Evolutionary conservation across 2,329 filamentous ascomycete species (phyloP), one percentile per base, ranked within the genome.

Genomic region (Penicillium italicum): DNA sequence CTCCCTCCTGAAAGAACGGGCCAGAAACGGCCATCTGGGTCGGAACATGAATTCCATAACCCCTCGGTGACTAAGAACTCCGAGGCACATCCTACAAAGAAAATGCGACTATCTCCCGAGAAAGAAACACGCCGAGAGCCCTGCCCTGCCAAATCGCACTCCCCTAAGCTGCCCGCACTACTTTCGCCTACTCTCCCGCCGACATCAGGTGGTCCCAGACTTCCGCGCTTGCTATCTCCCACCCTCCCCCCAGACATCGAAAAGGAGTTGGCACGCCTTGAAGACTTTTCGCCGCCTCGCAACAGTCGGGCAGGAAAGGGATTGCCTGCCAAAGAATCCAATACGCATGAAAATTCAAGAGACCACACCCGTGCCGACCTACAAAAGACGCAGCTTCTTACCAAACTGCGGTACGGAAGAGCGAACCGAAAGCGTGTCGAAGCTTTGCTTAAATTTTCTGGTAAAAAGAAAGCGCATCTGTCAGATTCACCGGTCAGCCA

Each of bases 191-290:
- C 71, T 22, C 69, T 77, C 59, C 80, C 70, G 26, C 75, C 77
- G 24, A 75, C 76, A 41, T 69, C 79, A 24, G 56, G 57, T 52
- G 66, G 62, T 20, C 69, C 70, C 26, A 74, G 68, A 52, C 68
- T 84, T 18, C 82, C 82, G 11, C 74, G 76, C 10, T 74, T 84
- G 34, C 70, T 85, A n/a, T 85, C 83, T 5, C 82, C 82, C 4
- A 83, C 80, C 14, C 72, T 85, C 4, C 82, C 82, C 7, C 74
- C 79, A 2, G 79, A 79, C 50, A 77, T 85, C 42, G 79, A 82
- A 61, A 79, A 77, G 54, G 79, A 82, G 53, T 67, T 85, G 26
- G 75, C 72, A 8, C 68, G 76, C 55, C 72, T 77, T 34, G 63
- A 74, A 28, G 74, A 75, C 38, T 70, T 69, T 33, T 67, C 72